Evolutionary conservation across 768 basidiomycete species (phyloP), one percentile per base, ranked within the genome.

Genomic region (Suillus weaverae): DNA sequence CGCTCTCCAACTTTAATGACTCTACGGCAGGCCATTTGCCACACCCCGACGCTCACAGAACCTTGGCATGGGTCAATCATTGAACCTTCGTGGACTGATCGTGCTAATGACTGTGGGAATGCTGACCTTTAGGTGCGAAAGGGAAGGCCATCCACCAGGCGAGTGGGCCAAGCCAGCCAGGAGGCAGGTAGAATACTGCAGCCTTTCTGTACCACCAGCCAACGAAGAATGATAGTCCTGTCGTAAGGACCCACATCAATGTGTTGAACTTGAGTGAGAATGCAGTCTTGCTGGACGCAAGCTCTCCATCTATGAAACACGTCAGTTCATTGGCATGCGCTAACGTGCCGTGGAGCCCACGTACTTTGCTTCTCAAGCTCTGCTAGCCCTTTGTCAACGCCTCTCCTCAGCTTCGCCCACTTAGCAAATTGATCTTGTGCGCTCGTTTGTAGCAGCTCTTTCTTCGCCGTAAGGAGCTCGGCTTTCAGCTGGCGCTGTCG

Each of bases 401-500:
- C 93, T 69, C 97, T 79, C 70, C 92, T 81, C 73, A 99, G 79
- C 79, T 95, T 95, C 55, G 97, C 97, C 97, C 97, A 99, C 79
- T 95, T 98, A 22, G 95, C 94, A 74, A 99, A 99, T 72, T 99
- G 93, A 73, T 98, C 96, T 74, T 99, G 97, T 20, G 95, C 92
- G 70, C 92, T 95, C 39, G 95, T 99, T 73, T 88, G 88, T 67
- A 90, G 76, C 4, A 99, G 86, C 73, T 98, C 94, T 32, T 90
- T 83, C 78, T 96, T 96, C 43, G 87, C 89, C 35, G 79, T 75
- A 51, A 98, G 81, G 36, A 98, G 86, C 62, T 95, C 89, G 9
- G 84, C 79, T 77, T 97, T 95, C 69, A 98, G 87, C 66, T 82
- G 77, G 30, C 84, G 81, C 72, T 96, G 92, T 65, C 84, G 81